phyloP scores from a whole-genome alignment of 768 basidiomycete genomes.

The Cubamyces lactineus region DNA sequence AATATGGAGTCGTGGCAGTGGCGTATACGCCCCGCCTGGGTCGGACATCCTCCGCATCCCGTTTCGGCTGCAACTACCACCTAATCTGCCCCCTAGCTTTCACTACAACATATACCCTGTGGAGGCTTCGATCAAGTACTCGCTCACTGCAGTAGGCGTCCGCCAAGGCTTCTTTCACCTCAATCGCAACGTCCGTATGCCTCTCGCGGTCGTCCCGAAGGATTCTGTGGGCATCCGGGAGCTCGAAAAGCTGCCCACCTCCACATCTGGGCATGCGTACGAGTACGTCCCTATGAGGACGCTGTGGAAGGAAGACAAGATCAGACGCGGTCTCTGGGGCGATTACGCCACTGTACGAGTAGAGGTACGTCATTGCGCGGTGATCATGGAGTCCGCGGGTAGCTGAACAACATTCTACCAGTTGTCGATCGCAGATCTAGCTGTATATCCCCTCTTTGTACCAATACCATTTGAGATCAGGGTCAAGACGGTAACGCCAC shows the following conservation, averaged over 20 bases:
- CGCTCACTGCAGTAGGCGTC: slow-evolving; percentile 20
- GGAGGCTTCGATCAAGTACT: slow-evolving; percentile 2
- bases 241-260: background rate
- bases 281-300: background rate
- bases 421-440: slow-evolving; percentile 13
- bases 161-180: slow-evolving; percentile 17
- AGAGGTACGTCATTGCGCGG: slow-evolving; percentile 9
- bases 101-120: background rate
- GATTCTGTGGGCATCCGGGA: background rate
- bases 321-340: slow-evolving; percentile 22
- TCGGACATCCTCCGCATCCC: slow-evolving; percentile 19
- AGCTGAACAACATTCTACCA: background rate
- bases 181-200: slow-evolving; percentile 10
- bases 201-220: slow-evolving; percentile 10
- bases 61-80: slow-evolving; percentile 21
- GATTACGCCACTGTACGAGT: slow-evolving; percentile 14
- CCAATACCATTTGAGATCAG: slow-evolving; percentile 27
- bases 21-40: slow-evolving; percentile 10
- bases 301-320: background rate
- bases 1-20: slow-evolving; percentile 18
- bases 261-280: background rate
- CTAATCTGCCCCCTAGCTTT: slow-evolving; percentile 13
- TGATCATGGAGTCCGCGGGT: background rate
- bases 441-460: slow-evolving; percentile 21
- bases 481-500: slow-evolving; percentile 22